These are phyloP conservation scores for Graphilbum fragrans DNA, from an alignment of 2,329 filamentous ascomycete genomes.

Conservation along the genomic window DNA sequence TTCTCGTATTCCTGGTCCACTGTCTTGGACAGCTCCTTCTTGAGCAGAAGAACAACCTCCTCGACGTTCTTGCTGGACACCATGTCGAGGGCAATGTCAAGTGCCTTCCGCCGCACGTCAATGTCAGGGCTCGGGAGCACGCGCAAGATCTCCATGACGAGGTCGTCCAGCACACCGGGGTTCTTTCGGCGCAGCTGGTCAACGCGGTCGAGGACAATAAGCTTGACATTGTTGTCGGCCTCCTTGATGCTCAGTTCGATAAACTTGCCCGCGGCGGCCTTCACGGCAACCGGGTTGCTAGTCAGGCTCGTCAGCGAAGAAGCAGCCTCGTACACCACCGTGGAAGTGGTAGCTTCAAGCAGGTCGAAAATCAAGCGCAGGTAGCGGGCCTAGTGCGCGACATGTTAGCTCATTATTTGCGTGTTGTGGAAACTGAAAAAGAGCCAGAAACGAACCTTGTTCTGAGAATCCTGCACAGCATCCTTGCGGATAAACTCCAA, in stretches of 20 bases:
- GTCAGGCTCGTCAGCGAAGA: constrained; percentile 90
- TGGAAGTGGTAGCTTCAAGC: constrained; percentile 82
- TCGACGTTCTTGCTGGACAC: constrained; percentile 98
- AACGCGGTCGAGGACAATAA: constrained; percentile 92
- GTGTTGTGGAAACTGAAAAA: background rate
- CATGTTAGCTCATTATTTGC: background rate
- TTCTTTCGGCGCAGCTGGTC: constrained; percentile 61
- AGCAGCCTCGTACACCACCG: constrained; percentile 93
- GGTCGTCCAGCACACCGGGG: constrained; percentile 75
- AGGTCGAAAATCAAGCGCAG: constrained; percentile 92
- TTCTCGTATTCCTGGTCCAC: constrained; percentile 99
- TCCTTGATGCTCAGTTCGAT: constrained; percentile 97
- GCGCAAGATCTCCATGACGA: constrained; percentile 93
- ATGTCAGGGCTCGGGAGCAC: constrained; percentile 93
- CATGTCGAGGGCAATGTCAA: constrained; percentile 89
- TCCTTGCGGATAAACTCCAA: constrained; percentile 97
- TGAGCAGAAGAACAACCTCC: constrained; percentile 87
- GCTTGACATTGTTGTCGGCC: constrained; percentile 97
- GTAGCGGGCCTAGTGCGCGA: constrained; percentile 63
- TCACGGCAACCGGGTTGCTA: constrained; percentile 93
- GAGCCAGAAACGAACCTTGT: constrained; percentile 58
- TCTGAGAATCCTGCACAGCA: constrained; percentile 84
- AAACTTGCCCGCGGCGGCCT: constrained; percentile 90
- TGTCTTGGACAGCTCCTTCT: constrained; percentile 96
- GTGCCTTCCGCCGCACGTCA: constrained; percentile 84